Conservation (phyloP, 1,284 basidiomycete species). For the Marasmius oreades region DNA sequence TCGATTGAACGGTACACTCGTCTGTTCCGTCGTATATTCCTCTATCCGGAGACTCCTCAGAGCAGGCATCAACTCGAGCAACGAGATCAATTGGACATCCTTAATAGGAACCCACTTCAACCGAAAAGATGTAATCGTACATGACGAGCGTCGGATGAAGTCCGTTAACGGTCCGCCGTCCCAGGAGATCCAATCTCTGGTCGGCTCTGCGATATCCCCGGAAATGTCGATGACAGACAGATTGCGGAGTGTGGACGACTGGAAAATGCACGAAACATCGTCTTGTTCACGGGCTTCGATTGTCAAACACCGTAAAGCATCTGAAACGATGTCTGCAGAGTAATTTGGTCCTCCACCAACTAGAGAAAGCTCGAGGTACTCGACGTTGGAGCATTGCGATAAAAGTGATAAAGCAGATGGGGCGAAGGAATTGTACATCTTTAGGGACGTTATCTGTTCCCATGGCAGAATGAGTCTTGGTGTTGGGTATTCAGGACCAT, state of each 20-base stretch:
- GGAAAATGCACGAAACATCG: not conserved
- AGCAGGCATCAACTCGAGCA: not conserved
- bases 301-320: not conserved
- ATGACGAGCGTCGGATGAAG: not conserved
- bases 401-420: not conserved
- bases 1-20: not conserved
- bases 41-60: not conserved
- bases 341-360: not conserved
- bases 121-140: not conserved
- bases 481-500: not conserved
- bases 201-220: not conserved
- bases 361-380: not conserved
- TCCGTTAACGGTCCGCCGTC: not conserved
- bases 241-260: not conserved
- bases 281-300: not conserved
- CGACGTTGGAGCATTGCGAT: not conserved
- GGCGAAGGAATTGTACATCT: not conserved
- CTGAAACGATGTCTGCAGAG: not conserved
- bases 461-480: not conserved
- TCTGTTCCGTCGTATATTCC: not conserved
- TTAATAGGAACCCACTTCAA: constrained; percentile 1
- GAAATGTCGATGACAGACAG: not conserved
- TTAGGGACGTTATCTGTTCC: not conserved
- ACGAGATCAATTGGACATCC: not conserved
- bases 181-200: not conserved